These are phyloP conservation scores for Marasmius fiardii DNA, from an alignment of 1,284 basidiomycete genomes.

Conservation along the genomic window DNA sequence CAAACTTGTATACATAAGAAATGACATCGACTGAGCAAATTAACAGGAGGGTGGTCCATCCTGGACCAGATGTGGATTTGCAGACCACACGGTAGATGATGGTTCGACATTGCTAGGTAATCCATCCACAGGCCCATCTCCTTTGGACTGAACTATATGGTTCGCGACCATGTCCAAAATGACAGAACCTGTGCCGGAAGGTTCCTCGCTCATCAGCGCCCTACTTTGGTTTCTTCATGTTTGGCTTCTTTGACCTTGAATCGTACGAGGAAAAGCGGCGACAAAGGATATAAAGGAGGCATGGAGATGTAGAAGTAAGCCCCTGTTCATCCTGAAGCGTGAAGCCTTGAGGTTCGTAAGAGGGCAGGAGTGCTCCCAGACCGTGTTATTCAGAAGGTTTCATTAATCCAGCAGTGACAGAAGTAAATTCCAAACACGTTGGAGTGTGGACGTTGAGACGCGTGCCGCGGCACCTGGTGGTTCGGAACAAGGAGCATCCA, in stretches of 20 bases:
- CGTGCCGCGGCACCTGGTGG: too few species aligned
- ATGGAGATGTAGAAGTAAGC: too few species aligned
- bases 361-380: too few species aligned
- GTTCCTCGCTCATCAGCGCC: conserved; percentile 1
- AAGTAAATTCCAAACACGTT: too few species aligned
- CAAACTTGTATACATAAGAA: conserved; percentile 46
- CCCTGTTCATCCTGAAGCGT: too few species aligned
- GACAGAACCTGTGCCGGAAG: conserved; percentile 18
- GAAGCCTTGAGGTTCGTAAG: too few species aligned
- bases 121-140: neutral
- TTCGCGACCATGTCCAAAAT: conserved; percentile 19
- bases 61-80: conserved; percentile 43
- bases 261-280: conserved; percentile 50
- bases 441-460: too few species aligned
- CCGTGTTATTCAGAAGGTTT: too few species aligned
- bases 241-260: conserved; percentile 53
- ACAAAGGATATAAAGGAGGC: conserved; percentile 59
- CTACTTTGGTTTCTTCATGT: conserved; percentile 32
- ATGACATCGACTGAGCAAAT: conserved; percentile 47
- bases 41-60: conserved; percentile 41
- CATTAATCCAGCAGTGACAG: too few species aligned
- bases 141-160: conserved; percentile 17
- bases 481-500: too few species aligned
- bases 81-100: conserved; percentile 29
- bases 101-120: conserved; percentile 5